Evolutionary conservation across 2,329 filamentous ascomycete species (phyloP), one percentile per base, ranked within the genome.

Genomic region (Knufia fluminis): DNA sequence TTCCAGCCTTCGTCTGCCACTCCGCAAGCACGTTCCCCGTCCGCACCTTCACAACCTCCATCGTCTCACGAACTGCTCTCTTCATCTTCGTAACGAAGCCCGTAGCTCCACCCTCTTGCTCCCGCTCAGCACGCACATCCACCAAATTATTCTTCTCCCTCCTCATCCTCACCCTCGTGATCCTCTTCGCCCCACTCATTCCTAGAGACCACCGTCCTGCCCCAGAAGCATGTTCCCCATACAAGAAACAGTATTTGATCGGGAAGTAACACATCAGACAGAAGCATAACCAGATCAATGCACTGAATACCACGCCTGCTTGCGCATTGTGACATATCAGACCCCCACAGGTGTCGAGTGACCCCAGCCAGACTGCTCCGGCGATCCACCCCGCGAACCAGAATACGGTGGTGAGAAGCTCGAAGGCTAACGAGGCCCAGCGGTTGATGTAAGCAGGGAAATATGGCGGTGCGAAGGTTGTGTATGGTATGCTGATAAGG

Each of bases 371-470:
- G 17, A 80, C 82, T 0, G 84, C 87, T 6, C 55, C 36, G 0
- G 87, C 86, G 57, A 94, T 82, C 60, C 88, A 85, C 4, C 87
- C 88, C 0, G 84, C 82, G 62, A 96, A 92, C 89, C 89, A 95
- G 72, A 94, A 94, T 50, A 94, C 74, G 69, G 84, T 82, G 8
- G 86, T 92, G 20, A 92, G 57, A 41, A 71, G 72, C 61, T 94
- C 85, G 26, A 86, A 72, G 1, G 61, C 80, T 16, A 90, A 71
- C 14, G 88, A 77, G 39, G 75, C 79, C 45, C 79, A 78, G 46
- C 75, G 77, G 65, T 87, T 79, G 59, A 82, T 81, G 9, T 80
- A 59, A 20, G 71, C 70, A 2, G 77, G 72, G 59, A 80, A 71
- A 66, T 80, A 82, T 38, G 77, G 69, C 1, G 86, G 85, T 2